Percentiles rank a stretch among this genome's conserved stretches.
Evolutionary conservation across 2,329 filamentous ascomycete genomes (phyloP).

Genomic region (Ceratocystis papillata): DNA sequence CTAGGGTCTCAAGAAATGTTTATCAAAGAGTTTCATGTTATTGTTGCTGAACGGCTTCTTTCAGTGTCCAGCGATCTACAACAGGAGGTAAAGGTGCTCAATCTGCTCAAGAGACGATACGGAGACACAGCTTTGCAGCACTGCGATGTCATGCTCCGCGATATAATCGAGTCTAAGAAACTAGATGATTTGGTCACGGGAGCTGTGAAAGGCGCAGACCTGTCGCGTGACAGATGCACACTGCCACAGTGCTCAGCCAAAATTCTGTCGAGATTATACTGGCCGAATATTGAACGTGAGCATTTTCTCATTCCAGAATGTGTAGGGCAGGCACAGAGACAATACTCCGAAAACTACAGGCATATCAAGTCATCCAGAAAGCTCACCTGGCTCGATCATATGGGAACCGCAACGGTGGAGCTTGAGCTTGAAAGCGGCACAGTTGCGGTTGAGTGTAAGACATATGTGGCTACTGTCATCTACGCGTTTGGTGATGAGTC

Average conservation of each 20-base stretch:
- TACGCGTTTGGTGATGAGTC: slow-evolving; percentile 51
- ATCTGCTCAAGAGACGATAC: slow-evolving; percentile 78
- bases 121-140: slow-evolving; percentile 78
- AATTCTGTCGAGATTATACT: slow-evolving; percentile 85
- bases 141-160: slow-evolving; percentile 94
- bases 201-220: background rate
- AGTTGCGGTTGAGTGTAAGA: slow-evolving; percentile 60
- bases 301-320: slow-evolving; percentile 52
- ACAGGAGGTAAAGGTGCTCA: slow-evolving; percentile 71
- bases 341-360: slow-evolving; percentile 67
- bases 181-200: slow-evolving; percentile 44
- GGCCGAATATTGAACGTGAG: slow-evolving; percentile 65
- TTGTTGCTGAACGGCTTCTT: slow-evolving; percentile 73
- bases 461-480: slow-evolving; percentile 81
- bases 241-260: slow-evolving; percentile 54
- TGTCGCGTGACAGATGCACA: background rate
- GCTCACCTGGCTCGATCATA: slow-evolving; percentile 74
- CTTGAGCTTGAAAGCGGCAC: slow-evolving; percentile 73
- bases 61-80: slow-evolving; percentile 58
- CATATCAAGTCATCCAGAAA: slow-evolving; percentile 72
- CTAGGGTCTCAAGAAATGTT: slow-evolving; percentile 86
- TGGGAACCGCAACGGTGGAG: slow-evolving; percentile 70
- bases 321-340: slow-evolving; percentile 51
- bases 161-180: slow-evolving; percentile 71
- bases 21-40: slow-evolving; percentile 83